Percentiles rank a stretch among this genome's conserved stretches.
phyloP scores from a whole-genome alignment of 345 rosid species.

The Tarenaya hassleriana region DNA sequence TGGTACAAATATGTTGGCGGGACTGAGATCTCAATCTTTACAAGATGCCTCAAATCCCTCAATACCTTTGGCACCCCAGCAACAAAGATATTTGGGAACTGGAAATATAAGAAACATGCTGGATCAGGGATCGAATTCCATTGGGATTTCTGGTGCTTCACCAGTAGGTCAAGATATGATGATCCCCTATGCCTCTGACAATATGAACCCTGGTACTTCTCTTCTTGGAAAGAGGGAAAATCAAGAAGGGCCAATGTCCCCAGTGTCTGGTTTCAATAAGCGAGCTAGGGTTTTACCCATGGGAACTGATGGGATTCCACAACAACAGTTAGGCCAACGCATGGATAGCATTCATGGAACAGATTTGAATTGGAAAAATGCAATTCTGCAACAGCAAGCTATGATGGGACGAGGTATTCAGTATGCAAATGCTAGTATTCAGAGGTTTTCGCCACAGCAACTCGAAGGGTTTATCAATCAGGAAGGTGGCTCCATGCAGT shows the following conservation, averaged over 20 bases:
- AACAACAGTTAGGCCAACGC: conserved; percentile 53
- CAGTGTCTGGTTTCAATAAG: conserved; percentile 56
- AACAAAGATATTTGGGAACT: conserved; percentile 47
- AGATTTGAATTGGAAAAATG: conserved; percentile 63
- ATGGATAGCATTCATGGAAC: conserved; percentile 55
- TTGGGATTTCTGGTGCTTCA: conserved; percentile 43
- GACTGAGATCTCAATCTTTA: conserved; percentile 50
- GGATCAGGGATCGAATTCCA: conserved; percentile 56
- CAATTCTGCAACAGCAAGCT: conserved; percentile 47
- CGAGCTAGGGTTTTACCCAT: conserved; percentile 44
- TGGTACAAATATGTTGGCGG: conserved; percentile 39
- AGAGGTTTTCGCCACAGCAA: conserved; percentile 67
- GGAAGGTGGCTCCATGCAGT: conserved; percentile 48
- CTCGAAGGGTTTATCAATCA: conserved; percentile 64
- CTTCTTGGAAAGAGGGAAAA: conserved; percentile 64
- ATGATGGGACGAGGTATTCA: conserved; percentile 56
- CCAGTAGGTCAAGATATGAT: conserved; percentile 65
- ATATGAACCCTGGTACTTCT: conserved; percentile 42
- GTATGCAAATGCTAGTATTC: conserved; percentile 47
- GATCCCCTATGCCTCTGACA: conserved; percentile 46
- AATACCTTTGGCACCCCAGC: conserved; percentile 41
- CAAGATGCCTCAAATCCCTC: conserved; percentile 48
- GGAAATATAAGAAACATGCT: conserved; percentile 53
- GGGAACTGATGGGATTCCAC: conserved; percentile 62
- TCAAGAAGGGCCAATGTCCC: conserved; percentile 60